These are phyloP conservation scores for Chytridium lagenaria DNA, from an alignment of 371 early-diverging fungal genomes.

Conservation along the genomic window DNA sequence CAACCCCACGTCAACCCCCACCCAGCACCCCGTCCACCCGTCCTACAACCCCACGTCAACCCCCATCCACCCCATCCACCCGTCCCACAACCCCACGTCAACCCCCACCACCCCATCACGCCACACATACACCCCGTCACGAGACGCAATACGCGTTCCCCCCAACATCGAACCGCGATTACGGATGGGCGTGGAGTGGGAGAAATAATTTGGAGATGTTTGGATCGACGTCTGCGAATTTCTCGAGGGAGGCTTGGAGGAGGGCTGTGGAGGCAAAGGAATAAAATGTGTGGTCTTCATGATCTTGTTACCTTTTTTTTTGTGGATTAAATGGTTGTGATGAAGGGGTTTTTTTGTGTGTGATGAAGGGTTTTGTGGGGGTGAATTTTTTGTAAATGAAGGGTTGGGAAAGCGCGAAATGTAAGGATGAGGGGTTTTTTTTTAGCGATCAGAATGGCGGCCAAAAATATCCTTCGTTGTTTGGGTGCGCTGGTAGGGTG, in stretches of 20 bases:
- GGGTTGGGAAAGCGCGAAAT: too few relatives aligned
- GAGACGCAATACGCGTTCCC: constrained; percentile 27
- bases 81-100: not conserved
- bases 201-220: constrained; percentile 31
- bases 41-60: not conserved
- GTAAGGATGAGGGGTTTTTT: too few relatives aligned
- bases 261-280: too few relatives aligned
- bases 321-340: too few relatives aligned
- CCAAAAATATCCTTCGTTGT: too few relatives aligned
- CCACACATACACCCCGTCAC: not conserved
- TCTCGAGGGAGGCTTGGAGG: constrained; percentile 37
- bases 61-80: constrained; percentile 2
- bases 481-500: too few relatives aligned
- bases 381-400: too few relatives aligned
- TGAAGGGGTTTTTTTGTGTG: too few relatives aligned
- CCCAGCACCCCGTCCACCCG: not conserved
- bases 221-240: constrained; percentile 42
- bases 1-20: not conserved
- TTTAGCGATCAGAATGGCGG: too few relatives aligned
- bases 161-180: constrained; percentile 38
- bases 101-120: not conserved
- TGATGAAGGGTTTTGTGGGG: too few relatives aligned
- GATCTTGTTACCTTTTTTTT: too few relatives aligned
- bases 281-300: too few relatives aligned
- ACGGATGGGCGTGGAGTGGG: constrained; percentile 37